Conservation (phyloP, 192 early-diverging fungal species). For the Gamsiella multidivaricata region DNA sequence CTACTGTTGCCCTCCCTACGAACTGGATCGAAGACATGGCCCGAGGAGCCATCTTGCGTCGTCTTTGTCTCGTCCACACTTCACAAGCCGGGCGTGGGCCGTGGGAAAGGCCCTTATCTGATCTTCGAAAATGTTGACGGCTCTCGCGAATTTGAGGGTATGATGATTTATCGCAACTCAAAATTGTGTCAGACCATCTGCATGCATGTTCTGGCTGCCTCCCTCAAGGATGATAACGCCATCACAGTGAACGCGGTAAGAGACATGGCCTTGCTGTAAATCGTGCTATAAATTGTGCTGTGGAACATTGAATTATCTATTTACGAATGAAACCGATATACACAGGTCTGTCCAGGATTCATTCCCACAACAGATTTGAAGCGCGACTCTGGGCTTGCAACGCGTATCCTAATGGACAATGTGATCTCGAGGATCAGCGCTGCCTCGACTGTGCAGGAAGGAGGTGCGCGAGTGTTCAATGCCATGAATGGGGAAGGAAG, state of each 20-base stretch:
- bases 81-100: slow-evolving; percentile 36
- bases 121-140: slow-evolving; percentile 51
- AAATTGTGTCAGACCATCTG: slow-evolving; percentile 49
- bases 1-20: slow-evolving; percentile 30
- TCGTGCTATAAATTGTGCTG: background rate
- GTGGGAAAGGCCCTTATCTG: slow-evolving; percentile 45
- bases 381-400: slow-evolving; percentile 38
- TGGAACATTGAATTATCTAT: background rate
- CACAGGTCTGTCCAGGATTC: slow-evolving; percentile 48
- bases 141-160: slow-evolving; percentile 33
- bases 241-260: slow-evolving; percentile 37
- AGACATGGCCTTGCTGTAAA: background rate
- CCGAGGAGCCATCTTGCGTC: slow-evolving; percentile 33
- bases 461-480: slow-evolving; percentile 32
- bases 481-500: slow-evolving; percentile 19
- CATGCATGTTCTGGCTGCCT: slow-evolving; percentile 18
- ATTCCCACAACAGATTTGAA: slow-evolving; percentile 49
- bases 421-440: slow-evolving; percentile 37
- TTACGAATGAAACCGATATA: background rate
- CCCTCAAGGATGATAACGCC: slow-evolving; percentile 13
- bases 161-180: slow-evolving; percentile 49
- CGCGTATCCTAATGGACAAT: slow-evolving; percentile 40
- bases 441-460: slow-evolving; percentile 36
- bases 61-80: slow-evolving; percentile 52
- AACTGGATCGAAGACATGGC: background rate